Conservation (phyloP, 345 rosid species). For the Eucalyptus cloeziana region DNA sequence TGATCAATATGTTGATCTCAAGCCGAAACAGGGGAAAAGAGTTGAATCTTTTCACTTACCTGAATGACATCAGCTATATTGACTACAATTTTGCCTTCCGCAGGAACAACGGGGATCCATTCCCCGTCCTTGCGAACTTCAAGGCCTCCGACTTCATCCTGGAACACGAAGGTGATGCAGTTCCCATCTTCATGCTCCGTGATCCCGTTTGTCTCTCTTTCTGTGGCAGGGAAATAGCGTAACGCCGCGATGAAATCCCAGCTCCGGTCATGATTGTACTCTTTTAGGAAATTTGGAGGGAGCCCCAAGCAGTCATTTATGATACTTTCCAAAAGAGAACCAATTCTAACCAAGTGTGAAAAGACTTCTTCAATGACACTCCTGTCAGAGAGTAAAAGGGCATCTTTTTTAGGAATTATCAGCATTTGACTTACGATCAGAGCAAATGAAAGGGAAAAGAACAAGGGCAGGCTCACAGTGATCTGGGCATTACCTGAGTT, state of each 20-base stretch:
- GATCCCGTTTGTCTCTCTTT: conserved; percentile 25
- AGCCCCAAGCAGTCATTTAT: conserved; percentile 32
- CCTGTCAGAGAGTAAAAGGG: background rate
- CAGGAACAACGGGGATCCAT: conserved; percentile 33
- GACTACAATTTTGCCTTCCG: conserved; percentile 11
- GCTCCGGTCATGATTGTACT: conserved; percentile 35
- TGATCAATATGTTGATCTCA: background rate
- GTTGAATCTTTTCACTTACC: conserved; percentile 4
- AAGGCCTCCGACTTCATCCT: conserved; percentile 41
- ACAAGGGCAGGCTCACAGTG: background rate
- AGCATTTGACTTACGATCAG: background rate
- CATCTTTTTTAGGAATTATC: background rate
- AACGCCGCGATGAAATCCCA: conserved; percentile 36
- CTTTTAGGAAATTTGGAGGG: conserved; percentile 25
- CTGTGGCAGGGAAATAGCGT: conserved; percentile 29
- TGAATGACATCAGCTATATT: conserved; percentile 40
- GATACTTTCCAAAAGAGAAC: conserved; percentile 19
- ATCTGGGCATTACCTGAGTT: conserved; percentile 11
- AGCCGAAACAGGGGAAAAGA: background rate
- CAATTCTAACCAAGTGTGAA: conserved; percentile 5
- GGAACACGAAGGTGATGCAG: conserved; percentile 31
- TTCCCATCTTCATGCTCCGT: conserved; percentile 37
- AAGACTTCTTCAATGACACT: conserved; percentile 21
- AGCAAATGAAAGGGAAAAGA: background rate
- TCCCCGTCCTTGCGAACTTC: conserved; percentile 23